phyloP scores from a whole-genome alignment of 2,329 filamentous ascomycete genomes.

The Calonectria naviculata region DNA sequence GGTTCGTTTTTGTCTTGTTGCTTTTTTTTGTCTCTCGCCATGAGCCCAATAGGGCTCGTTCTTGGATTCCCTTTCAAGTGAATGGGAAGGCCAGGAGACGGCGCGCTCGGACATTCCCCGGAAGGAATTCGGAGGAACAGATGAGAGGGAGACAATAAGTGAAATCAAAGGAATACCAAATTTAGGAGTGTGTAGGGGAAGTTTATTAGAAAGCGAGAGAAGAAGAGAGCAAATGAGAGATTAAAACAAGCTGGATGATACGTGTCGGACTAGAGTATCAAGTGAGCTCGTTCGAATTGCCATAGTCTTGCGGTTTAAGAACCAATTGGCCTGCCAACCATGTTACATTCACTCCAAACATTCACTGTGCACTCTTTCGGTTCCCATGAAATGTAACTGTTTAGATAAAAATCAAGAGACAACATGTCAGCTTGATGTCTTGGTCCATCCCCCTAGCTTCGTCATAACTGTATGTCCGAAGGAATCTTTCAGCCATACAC shows the following conservation, averaged over 20 bases:
- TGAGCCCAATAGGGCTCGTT: constrained; percentile 31
- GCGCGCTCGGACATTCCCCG: constrained; percentile 36
- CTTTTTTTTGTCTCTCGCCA: constrained; percentile 33
- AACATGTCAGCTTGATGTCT: not conserved
- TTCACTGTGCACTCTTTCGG: not conserved
- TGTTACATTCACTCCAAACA: not conserved
- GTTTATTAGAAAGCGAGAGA: constrained; percentile 28
- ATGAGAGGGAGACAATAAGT: constrained; percentile 15
- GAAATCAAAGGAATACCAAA: constrained; percentile 35
- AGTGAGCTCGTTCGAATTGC: constrained; percentile 44
- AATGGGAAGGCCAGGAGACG: constrained; percentile 40
- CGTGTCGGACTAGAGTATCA: constrained; percentile 44
- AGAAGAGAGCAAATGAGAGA: constrained; percentile 29
- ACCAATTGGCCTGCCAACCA: constrained; percentile 26
- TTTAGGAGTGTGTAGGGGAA: constrained; percentile 43
- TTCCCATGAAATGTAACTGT: not conserved
- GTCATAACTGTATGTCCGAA: constrained; percentile 1
- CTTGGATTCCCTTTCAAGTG: constrained; percentile 50
- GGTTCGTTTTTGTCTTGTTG: constrained; percentile 39
- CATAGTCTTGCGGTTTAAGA: constrained; percentile 29
- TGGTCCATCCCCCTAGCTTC: not conserved
- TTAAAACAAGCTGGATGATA: constrained; percentile 27
- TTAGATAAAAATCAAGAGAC: not conserved
- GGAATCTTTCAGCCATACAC: not conserved
- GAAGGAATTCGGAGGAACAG: constrained; percentile 30